Base-by-base conservation (phyloP, 768 basidiomycete genomes). In the Podaxis sp. region DNA sequence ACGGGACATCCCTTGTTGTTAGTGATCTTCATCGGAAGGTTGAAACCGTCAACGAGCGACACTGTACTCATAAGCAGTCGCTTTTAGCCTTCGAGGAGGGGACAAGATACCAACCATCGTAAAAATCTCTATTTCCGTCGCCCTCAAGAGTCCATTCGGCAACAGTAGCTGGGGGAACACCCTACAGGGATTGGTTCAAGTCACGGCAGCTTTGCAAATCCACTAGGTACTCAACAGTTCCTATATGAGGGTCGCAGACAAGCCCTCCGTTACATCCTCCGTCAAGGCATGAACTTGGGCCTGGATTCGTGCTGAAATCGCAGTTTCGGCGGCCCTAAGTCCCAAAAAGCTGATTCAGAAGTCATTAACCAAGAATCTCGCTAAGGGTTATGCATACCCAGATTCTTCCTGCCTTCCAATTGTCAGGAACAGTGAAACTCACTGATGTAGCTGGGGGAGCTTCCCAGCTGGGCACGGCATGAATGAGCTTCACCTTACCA, bases 121-220 rank as follows among this genome's bases (percentile, higher is more conserved):
- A 89, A 64, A 75, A 86, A 66, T 87, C 86, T 1, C 37, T 15
- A 41, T 74, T 77, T 4, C 74, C 77, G 41, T 69, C 65, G 4
- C 67, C 77, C 55, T 74, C 67, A 8, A 89, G 74, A n/a, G 85
- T 88, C 75, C 82, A 89, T 66, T 90, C 87, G 0, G 89, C 89
- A 40, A 89, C 75, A 1, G 83, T 81, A 2, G 84, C 88, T 50
- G 89, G 89, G 30, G 88, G 87, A 17, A 86, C 81, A 55, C 82
- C 84, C 73, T 60, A 40, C 8, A 10, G 33, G 6, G 41, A 10
- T 10, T 17, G 26, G 8, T 8, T 40, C 12, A 7, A 26, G 17
- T n/a, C 38, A 33, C 33, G 10, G 33, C 33, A 33, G 10, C 33
- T 33, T 33, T 33, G 33, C 33, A 33, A 33, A 33, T 10, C 33